Conservation (phyloP, 495 filamentous ascomycete species). For the Penicillium malachiteum region DNA sequence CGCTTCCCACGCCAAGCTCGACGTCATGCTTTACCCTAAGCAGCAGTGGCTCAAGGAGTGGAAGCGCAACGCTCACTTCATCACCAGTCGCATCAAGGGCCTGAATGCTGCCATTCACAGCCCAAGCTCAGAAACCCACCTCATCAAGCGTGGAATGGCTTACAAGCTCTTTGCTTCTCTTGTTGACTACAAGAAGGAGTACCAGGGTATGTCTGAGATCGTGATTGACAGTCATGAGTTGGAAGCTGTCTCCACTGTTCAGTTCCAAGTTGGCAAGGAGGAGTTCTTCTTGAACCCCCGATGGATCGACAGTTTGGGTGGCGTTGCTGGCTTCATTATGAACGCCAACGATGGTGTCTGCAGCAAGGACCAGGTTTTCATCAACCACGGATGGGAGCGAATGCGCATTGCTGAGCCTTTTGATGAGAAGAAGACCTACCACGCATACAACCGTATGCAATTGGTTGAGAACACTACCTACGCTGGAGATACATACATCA, state of each 20-base stretch:
- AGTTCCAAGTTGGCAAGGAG: constrained; percentile 10
- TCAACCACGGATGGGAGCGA: constrained; percentile 36
- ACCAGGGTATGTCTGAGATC: too few species aligned
- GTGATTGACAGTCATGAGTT: too few species aligned
- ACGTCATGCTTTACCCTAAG: too few species aligned
- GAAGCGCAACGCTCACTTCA: too few species aligned
- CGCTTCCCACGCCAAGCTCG: too few species aligned
- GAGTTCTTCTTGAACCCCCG: constrained; percentile 36
- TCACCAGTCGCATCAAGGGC: too few species aligned
- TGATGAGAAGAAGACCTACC: constrained; percentile 29
- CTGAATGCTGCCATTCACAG: too few species aligned
- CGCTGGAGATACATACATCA: constrained; percentile 40
- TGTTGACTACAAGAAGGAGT: too few species aligned
- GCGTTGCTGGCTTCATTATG: constrained; percentile 41
- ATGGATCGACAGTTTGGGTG: constrained; percentile 42
- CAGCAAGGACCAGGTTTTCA: constrained; percentile 27
- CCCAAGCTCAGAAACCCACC: too few species aligned
- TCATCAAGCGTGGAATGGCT: too few species aligned
- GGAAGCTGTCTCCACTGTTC: constrained; percentile 16
- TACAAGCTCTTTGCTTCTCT: too few species aligned
- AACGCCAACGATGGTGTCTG: constrained; percentile 29
- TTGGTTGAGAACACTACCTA: constrained; percentile 10
- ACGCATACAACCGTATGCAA: constrained; percentile 40
- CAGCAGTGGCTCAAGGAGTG: too few species aligned
- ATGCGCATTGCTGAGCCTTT: constrained; percentile 31